Conservation (phyloP, 305 asterid species). For the Coffea humblotiana region DNA sequence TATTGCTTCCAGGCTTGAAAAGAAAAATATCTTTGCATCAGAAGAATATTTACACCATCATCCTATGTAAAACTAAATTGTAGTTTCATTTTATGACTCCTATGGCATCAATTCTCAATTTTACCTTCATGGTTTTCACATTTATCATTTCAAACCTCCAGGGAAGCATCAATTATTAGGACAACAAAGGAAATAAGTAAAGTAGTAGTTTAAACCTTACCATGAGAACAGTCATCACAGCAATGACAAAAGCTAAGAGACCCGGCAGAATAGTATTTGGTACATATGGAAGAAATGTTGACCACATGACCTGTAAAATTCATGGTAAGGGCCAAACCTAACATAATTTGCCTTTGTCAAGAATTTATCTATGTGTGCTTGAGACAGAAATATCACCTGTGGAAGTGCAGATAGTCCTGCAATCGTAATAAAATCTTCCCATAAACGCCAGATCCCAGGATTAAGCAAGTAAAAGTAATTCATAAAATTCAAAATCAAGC, state of each 20-base stretch:
- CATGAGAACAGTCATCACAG: conserved; percentile 63
- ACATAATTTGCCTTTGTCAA: neutral
- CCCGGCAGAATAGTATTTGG: conserved; percentile 89
- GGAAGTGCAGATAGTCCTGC: conserved; percentile 89
- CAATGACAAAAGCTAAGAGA: conserved; percentile 49
- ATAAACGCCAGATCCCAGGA: conserved; percentile 63
- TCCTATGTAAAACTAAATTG: neutral
- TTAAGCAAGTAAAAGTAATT: conserved; percentile 68
- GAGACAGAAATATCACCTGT: conserved; percentile 52
- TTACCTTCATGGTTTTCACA: neutral
- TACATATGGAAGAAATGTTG: conserved; percentile 87
- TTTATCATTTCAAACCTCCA: neutral
- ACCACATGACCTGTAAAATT: conserved; percentile 88
- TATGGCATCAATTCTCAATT: neutral
- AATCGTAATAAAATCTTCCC: conserved; percentile 93
- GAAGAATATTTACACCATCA: neutral
- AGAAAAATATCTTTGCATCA: neutral
- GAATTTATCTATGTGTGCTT: neutral
- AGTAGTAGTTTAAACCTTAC: conserved; percentile 39
- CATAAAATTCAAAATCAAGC: conserved; percentile 66
- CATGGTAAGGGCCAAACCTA: neutral
- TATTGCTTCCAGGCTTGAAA: neutral
- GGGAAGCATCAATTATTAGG: neutral
- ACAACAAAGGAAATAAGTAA: neutral
- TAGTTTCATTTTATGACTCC: neutral